These are phyloP conservation scores for Fonsecaea nubica DNA, from an alignment of 2,329 filamentous ascomycete species.

Conservation along the genomic window DNA sequence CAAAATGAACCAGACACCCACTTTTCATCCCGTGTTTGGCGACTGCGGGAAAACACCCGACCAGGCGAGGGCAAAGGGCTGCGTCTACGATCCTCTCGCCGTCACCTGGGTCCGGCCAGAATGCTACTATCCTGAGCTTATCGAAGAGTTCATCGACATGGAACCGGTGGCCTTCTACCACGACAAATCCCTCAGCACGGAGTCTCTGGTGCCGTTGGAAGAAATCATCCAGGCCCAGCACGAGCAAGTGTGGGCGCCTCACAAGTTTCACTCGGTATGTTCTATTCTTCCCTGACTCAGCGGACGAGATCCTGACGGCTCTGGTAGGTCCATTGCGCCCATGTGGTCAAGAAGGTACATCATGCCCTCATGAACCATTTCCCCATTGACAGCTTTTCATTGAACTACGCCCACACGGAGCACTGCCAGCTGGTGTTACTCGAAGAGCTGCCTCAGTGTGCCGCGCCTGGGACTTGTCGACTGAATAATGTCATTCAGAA, in stretches of 20 bases:
- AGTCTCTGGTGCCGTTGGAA: constrained; percentile 3
- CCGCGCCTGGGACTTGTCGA: background rate
- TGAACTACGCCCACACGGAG: constrained; percentile 9
- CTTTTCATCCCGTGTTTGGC: constrained; percentile 11
- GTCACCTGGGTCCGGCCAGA: constrained; percentile 12
- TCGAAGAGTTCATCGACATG: constrained; percentile 13
- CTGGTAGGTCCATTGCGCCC: constrained; percentile 1
- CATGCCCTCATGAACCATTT: constrained; percentile 9
- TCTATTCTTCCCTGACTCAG: background rate
- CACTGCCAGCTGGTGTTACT: constrained; percentile 13
- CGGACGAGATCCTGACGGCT: background rate
- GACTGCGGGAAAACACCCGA: constrained; percentile 8
- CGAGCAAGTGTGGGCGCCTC: constrained; percentile 12
- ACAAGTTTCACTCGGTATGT: constrained; percentile 12
- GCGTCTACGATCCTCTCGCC: constrained; percentile 11
- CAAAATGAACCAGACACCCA: constrained; percentile 7
- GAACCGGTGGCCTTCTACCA: constrained; percentile 4
- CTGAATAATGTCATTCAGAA: constrained; percentile 14
- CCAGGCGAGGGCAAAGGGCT: constrained; percentile 3
- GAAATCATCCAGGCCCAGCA: background rate
- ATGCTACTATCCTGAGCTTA: constrained; percentile 15
- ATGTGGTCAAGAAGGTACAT: constrained; percentile 13
- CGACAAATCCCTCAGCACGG: constrained; percentile 6
- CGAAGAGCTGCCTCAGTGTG: constrained; percentile 5
- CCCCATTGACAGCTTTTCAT: constrained; percentile 10